phyloP scores from a whole-genome alignment of 2,329 filamentous ascomycete species.

The Drechslerella dactyloides region DNA sequence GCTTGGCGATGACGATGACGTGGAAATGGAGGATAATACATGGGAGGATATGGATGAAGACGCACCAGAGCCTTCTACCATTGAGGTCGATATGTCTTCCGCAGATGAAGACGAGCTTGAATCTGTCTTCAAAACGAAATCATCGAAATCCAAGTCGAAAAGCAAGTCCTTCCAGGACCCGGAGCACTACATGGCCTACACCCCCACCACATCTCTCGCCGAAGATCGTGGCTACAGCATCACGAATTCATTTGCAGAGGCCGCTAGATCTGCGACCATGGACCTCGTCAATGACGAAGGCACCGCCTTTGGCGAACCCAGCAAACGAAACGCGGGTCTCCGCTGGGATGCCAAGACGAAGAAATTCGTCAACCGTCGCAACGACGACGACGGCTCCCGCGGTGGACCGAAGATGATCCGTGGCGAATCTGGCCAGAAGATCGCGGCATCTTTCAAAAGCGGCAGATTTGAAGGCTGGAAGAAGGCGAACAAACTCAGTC shows the following conservation, averaged over 20 bases:
- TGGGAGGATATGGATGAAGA: conserved; percentile 58
- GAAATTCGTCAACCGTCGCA: conserved; percentile 89
- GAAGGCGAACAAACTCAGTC: conserved; percentile 79
- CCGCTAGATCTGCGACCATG: conserved; percentile 86
- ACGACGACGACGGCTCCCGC: conserved; percentile 91
- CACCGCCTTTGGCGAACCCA: conserved; percentile 73
- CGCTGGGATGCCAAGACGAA: conserved; percentile 97
- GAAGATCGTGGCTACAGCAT: conserved; percentile 95
- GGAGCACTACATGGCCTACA: conserved; percentile 97
- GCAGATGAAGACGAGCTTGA: conserved; percentile 70
- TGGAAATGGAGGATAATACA: conserved; percentile 56
- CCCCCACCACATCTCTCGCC: conserved; percentile 77
- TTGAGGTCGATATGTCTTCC: conserved; percentile 64
- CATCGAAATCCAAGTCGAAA: conserved; percentile 60
- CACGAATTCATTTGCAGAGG: conserved; percentile 83
- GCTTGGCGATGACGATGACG: conserved; percentile 57
- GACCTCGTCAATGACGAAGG: conserved; percentile 89
- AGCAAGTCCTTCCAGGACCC: conserved; percentile 76
- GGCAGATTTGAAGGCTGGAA: conserved; percentile 94
- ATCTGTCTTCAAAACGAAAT: conserved; percentile 66
- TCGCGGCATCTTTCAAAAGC: conserved; percentile 89
- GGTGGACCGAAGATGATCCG: conserved; percentile 72
- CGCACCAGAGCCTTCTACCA: conserved; percentile 15
- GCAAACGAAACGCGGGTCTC: conserved; percentile 71
- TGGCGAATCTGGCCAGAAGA: conserved; percentile 93